Evolutionary conservation across 2,329 filamentous ascomycete species (phyloP).

Genomic region (Apiospora arundinis): DNA sequence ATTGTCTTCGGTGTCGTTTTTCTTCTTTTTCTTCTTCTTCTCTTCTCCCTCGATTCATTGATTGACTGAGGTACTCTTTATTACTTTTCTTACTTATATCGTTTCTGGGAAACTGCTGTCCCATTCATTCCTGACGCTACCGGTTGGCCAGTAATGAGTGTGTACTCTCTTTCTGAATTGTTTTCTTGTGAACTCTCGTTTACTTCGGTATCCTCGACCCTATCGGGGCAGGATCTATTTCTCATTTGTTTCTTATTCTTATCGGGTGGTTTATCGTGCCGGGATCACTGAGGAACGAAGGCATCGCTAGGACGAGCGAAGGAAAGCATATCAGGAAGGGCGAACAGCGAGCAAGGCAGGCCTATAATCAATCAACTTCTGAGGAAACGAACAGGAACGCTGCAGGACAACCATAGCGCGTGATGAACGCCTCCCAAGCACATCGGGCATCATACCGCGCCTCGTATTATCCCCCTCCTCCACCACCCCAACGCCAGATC

Average conservation of each 20-base stretch:
- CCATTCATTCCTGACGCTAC: conserved; percentile 5
- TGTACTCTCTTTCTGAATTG: neutral
- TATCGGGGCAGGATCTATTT: conserved; percentile 4
- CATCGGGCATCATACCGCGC: conserved; percentile 6
- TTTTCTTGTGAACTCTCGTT: neutral
- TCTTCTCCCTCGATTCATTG: neutral
- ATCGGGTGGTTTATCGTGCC: conserved; percentile 2
- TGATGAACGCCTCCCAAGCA: conserved; percentile 14
- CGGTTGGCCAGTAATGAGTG: conserved; percentile 13
- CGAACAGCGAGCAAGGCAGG: neutral
- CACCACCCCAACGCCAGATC: neutral
- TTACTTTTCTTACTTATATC: neutral
- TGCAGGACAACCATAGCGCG: neutral
- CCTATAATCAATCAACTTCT: neutral
- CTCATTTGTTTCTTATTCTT: conserved; percentile 6
- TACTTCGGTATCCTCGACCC: conserved; percentile 6
- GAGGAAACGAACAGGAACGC: neutral
- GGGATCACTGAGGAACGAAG: neutral
- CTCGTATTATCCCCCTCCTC: neutral
- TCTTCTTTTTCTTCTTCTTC: neutral
- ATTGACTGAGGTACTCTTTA: neutral
- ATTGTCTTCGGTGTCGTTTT: neutral
- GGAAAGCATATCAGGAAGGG: neutral
- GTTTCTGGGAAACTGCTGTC: neutral
- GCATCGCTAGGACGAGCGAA: neutral